Evolutionary conservation across 2,329 filamentous ascomycete species (phyloP).

Genomic region (Microcyclospora pomicola): DNA sequence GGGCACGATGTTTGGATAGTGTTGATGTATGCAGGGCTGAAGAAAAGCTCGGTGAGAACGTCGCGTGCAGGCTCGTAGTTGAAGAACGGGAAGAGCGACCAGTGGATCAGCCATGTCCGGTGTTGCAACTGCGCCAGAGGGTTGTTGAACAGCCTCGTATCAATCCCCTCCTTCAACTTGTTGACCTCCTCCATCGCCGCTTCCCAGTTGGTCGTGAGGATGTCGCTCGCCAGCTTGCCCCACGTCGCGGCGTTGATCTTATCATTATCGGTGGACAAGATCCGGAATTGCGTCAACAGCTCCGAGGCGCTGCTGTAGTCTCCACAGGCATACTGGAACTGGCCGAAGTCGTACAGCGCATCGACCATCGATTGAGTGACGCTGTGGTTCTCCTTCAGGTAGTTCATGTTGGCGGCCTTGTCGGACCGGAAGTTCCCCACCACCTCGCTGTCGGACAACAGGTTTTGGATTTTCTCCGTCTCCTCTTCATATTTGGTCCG

Average conservation of each 20-base stretch:
- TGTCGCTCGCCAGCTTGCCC: slow-evolving; percentile 95
- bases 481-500: slow-evolving; percentile 75
- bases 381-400: slow-evolving; percentile 88
- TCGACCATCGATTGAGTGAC: slow-evolving; percentile 94
- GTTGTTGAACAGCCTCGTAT: slow-evolving; percentile 91
- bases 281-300: slow-evolving; percentile 92
- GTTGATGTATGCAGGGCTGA: slow-evolving; percentile 96
- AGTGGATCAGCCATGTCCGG: slow-evolving; percentile 95
- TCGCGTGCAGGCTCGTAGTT: slow-evolving; percentile 90
- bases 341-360: slow-evolving; percentile 85
- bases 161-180: slow-evolving; percentile 84
- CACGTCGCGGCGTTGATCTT: slow-evolving; percentile 91
- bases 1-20: slow-evolving; percentile 97
- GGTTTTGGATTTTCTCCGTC: slow-evolving; percentile 74
- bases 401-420: slow-evolving; percentile 98
- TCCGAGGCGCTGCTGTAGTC: slow-evolving; percentile 84
- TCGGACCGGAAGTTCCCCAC: slow-evolving; percentile 83
- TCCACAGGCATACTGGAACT: slow-evolving; percentile 96
- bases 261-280: slow-evolving; percentile 96
- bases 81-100: slow-evolving; percentile 97
- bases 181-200: slow-evolving; percentile 77
- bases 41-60: slow-evolving; percentile 86
- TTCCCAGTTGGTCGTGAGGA: slow-evolving; percentile 91
- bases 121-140: slow-evolving; percentile 89
- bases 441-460: slow-evolving; percentile 79